Conservation (phyloP, 768 basidiomycete genomes). For the Nidula microcarpa region DNA sequence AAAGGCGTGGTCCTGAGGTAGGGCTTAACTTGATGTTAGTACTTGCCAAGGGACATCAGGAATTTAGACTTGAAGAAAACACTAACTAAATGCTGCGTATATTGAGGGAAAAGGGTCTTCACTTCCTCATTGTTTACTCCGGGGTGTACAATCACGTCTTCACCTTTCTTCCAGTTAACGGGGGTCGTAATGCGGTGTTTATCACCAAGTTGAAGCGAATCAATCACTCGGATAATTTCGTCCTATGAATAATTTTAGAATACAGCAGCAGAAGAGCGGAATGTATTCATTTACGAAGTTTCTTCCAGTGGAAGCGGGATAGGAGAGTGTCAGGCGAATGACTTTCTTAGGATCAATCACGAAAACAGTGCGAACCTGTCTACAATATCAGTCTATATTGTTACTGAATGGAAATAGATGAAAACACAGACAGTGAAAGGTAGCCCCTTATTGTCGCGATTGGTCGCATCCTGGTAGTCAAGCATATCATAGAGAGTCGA, state of each 20-base stretch:
- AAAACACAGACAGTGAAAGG: constrained; percentile 74
- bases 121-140: constrained; percentile 84
- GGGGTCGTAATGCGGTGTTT: constrained; percentile 84
- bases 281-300: constrained; percentile 70
- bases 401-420: not conserved
- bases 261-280: constrained; percentile 23
- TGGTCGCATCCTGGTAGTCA: constrained; percentile 92
- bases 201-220: constrained; percentile 90
- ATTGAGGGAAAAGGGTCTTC: constrained; percentile 84
- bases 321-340: constrained; percentile 86
- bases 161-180: constrained; percentile 92
- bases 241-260: not conserved
- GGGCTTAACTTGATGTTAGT: constrained; percentile 39
- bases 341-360: constrained; percentile 95
- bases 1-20: constrained; percentile 84
- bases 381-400: not conserved
- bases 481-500: constrained; percentile 93
- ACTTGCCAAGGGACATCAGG: no score
- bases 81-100: constrained; percentile 74
- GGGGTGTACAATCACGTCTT: constrained; percentile 92
- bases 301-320: constrained; percentile 94
- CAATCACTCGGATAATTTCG: constrained; percentile 57
- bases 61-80: not conserved
- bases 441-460: constrained; percentile 79
- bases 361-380: constrained; percentile 90